Percentiles rank a stretch among this genome's conserved stretches.
Conservation (phyloP, 2,329 filamentous ascomycete species). For the Verticillium isaacii region DNA sequence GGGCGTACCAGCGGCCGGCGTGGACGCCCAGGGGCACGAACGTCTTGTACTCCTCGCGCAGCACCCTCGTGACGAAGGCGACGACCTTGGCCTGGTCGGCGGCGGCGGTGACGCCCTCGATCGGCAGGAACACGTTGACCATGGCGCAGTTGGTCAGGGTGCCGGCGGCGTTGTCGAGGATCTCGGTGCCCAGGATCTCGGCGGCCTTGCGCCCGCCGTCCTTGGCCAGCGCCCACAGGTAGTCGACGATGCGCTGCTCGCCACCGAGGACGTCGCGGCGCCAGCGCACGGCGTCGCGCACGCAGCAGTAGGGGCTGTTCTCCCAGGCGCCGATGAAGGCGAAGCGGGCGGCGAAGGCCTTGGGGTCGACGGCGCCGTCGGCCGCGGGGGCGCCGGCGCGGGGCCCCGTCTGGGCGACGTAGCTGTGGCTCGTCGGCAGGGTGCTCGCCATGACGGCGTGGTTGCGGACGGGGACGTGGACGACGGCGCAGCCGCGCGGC, state of each 20-base stretch:
- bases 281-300: conserved; percentile 69
- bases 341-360: conserved; percentile 63
- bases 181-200: conserved; percentile 59
- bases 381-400: conserved; percentile 36
- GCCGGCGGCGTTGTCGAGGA: conserved; percentile 61
- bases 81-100: conserved; percentile 32
- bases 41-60: conserved; percentile 61
- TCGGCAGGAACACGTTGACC: conserved; percentile 68
- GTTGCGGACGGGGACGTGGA: conserved; percentile 74
- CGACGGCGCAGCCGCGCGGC: conserved; percentile 73
- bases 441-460: conserved; percentile 71
- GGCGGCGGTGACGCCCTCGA: conserved; percentile 33
- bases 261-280: conserved; percentile 65
- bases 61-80: conserved; percentile 51
- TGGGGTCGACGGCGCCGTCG: conserved; percentile 33
- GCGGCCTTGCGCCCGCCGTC: conserved; percentile 60
- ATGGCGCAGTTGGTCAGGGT: conserved; percentile 65
- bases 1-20: conserved; percentile 58
- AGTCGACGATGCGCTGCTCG: conserved; percentile 63
- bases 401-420: conserved; percentile 39
- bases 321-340: conserved; percentile 75
- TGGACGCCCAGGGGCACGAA: conserved; percentile 65
- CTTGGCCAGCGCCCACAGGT: conserved; percentile 58
- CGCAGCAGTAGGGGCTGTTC: conserved; percentile 64
- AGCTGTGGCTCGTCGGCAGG: conserved; percentile 78